Evolutionary conservation across 2,329 filamentous ascomycete species (phyloP).

Genomic region (Paraconiothyrium sp.): DNA sequence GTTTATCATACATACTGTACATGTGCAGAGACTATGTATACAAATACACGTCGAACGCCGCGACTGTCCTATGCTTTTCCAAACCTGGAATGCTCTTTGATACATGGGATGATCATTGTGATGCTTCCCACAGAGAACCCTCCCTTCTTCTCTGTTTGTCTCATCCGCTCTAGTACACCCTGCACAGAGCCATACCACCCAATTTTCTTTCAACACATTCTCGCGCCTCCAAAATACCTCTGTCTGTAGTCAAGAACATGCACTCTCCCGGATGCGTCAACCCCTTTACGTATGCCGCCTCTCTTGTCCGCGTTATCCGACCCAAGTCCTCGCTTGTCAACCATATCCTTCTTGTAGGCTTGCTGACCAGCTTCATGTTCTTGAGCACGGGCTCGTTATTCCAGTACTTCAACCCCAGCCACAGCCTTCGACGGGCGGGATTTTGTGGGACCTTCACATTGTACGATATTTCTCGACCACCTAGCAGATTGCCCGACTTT

Average conservation of each 20-base stretch:
- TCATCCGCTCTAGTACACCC: conserved; percentile 58
- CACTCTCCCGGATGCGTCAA: conserved; percentile 81
- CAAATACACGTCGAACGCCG: conserved; percentile 10
- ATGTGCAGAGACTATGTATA: conserved; percentile 12
- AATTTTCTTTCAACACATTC: conserved; percentile 83
- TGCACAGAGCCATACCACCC: conserved; percentile 82
- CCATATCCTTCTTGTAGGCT: conserved; percentile 76
- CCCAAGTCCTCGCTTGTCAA: conserved; percentile 70
- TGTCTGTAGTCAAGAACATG: conserved; percentile 80
- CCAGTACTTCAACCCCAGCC: conserved; percentile 92
- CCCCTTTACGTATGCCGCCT: conserved; percentile 73
- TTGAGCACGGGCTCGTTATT: conserved; percentile 81
- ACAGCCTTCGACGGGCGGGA: conserved; percentile 77
- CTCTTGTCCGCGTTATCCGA: conserved; percentile 73
- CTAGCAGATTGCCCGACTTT: conserved; percentile 23
- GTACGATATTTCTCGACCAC: conserved; percentile 33
- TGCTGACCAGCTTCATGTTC: conserved; percentile 73
- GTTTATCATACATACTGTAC: conserved; percentile 17
- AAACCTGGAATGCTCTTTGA: not conserved
- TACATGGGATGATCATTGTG: not conserved
- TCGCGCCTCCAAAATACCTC: conserved; percentile 80
- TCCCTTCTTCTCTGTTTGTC: not conserved
- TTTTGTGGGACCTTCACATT: conserved; percentile 60
- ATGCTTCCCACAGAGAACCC: not conserved
- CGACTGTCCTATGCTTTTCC: not conserved